A percentile compares a stretch with the other conserved stretches of the same genome.
phyloP scores from a whole-genome alignment of 805 yeast genomes.

The Monosporozyma siamensis region DNA sequence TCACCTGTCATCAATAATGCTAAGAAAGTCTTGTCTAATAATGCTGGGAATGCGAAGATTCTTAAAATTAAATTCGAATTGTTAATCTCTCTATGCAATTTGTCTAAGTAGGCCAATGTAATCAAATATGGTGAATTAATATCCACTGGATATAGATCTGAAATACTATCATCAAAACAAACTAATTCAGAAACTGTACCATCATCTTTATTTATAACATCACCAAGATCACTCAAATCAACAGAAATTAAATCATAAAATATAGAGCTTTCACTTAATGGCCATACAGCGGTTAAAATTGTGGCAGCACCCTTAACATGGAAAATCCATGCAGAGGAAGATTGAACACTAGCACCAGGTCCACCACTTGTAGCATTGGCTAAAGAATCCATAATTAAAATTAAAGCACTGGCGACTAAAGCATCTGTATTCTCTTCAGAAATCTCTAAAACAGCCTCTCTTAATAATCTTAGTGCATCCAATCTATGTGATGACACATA shows the following conservation, averaged over 20 bases:
- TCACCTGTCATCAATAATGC: conserved; percentile 78
- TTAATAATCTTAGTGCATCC: conserved; percentile 67
- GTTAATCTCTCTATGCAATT: conserved; percentile 69
- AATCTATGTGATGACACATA: conserved; percentile 81
- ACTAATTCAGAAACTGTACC: conserved; percentile 45
- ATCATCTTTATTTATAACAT: conserved; percentile 34
- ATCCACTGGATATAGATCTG: conserved; percentile 80
- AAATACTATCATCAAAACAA: conserved; percentile 79
- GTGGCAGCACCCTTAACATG: conserved; percentile 97
- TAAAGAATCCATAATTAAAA: conserved; percentile 83
- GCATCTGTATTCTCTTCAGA: conserved; percentile 86
- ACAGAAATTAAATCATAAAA: conserved; percentile 70
- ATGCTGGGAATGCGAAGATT: conserved; percentile 88
- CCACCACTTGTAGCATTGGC: conserved; percentile 70
- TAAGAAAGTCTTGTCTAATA: conserved; percentile 71
- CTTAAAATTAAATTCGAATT: conserved; percentile 80
- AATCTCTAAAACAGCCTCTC: conserved; percentile 81
- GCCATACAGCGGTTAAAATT: conserved; percentile 93
- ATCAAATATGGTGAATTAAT: conserved; percentile 75
- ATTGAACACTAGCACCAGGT: conserved; percentile 36
- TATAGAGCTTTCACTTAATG: conserved; percentile 58
- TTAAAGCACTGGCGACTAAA: conserved; percentile 81
- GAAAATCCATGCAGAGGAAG: conserved; percentile 94
- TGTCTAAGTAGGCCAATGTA: conserved; percentile 80
- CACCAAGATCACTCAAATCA: conserved; percentile 84